phyloP scores from a whole-genome alignment of 2,329 filamentous ascomycete species.

The Alternaria rosae region DNA sequence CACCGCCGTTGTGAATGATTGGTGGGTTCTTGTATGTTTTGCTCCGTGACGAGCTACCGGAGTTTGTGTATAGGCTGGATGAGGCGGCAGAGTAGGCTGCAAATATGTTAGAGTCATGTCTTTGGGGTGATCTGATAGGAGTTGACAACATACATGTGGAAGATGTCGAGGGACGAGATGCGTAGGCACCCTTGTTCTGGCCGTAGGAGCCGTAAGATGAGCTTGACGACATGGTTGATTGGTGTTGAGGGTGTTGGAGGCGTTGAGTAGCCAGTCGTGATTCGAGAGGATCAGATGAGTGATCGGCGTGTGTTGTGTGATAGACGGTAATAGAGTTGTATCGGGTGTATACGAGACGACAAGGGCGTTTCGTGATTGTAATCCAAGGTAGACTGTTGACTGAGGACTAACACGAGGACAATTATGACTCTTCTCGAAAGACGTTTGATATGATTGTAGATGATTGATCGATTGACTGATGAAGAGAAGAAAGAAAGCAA shows the following conservation, averaged over 20 bases:
- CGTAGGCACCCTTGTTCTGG: slow-evolving; percentile 33
- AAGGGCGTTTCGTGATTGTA: slow-evolving; percentile 2
- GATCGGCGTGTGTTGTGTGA: background rate
- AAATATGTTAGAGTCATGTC: slow-evolving; percentile 11
- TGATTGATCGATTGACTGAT: slow-evolving; percentile 9
- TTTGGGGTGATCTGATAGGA: background rate
- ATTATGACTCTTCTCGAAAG: slow-evolving; percentile 10
- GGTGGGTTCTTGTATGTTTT: slow-evolving; percentile 40
- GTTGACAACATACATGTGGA: slow-evolving; percentile 32
- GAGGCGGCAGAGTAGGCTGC: slow-evolving; percentile 27
- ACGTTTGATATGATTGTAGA: slow-evolving; percentile 25
- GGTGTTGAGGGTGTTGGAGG: slow-evolving; percentile 22
- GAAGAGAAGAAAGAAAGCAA: slow-evolving; percentile 21
- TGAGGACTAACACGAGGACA: slow-evolving; percentile 23
- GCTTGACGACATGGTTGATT: slow-evolving; percentile 36
- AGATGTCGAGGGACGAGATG: slow-evolving; percentile 34
- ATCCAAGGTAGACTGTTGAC: slow-evolving; percentile 17
- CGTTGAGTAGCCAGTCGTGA: slow-evolving; percentile 15
- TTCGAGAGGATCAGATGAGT: slow-evolving; percentile 14
- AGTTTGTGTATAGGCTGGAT: slow-evolving; percentile 37
- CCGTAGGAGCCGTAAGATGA: slow-evolving; percentile 34
- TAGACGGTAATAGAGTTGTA: slow-evolving; percentile 20
- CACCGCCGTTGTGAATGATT: slow-evolving; percentile 41
- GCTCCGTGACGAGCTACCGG: slow-evolving; percentile 30
- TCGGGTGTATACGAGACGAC: slow-evolving; percentile 15